phyloP scores from a whole-genome alignment of 1,139 yeast genomes.

The Candida neerlandica region DNA sequence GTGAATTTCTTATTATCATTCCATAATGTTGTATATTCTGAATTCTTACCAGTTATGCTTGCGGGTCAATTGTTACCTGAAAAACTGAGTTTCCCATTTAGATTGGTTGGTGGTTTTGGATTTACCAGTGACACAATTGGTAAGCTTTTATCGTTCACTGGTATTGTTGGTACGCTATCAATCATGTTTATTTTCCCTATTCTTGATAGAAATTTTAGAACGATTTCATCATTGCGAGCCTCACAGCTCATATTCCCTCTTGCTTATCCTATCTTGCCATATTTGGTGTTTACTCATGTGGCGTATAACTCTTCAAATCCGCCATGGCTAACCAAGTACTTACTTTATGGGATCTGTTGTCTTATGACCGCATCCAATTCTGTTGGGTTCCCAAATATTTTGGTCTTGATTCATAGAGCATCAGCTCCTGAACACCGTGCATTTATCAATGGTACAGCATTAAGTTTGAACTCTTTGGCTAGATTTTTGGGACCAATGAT shows the following conservation, averaged over 20 bases:
- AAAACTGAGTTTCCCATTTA: conserved; percentile 34
- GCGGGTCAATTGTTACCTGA: conserved; percentile 47
- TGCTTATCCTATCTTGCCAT: conserved; percentile 52
- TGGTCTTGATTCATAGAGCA: conserved; percentile 50
- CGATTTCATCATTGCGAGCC: conserved; percentile 46
- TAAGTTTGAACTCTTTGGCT: conserved; percentile 55
- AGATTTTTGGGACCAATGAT: conserved; percentile 59
- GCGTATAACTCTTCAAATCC: conserved; percentile 30
- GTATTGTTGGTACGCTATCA: conserved; percentile 55
- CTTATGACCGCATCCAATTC: conserved; percentile 33
- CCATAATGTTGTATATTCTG: conserved; percentile 57
- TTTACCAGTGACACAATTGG: conserved; percentile 53
- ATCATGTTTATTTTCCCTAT: conserved; percentile 56
- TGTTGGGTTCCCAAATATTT: conserved; percentile 42
- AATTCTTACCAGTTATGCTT: conserved; percentile 61
- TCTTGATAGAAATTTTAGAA: conserved; percentile 51
- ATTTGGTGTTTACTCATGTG: conserved; percentile 45
- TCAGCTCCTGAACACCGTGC: conserved; percentile 50
- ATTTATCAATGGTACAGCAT: conserved; percentile 50
- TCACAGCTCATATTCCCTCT: conserved; percentile 49
- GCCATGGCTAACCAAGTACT: conserved; percentile 24
- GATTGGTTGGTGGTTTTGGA: conserved; percentile 32
- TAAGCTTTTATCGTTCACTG: conserved; percentile 54
- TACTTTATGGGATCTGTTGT: conserved; percentile 31
- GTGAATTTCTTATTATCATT: conserved; percentile 48